Base-by-base conservation (phyloP, 225 moss, liverwort and hornwort species). In the Thuidium tamariscinum region DNA sequence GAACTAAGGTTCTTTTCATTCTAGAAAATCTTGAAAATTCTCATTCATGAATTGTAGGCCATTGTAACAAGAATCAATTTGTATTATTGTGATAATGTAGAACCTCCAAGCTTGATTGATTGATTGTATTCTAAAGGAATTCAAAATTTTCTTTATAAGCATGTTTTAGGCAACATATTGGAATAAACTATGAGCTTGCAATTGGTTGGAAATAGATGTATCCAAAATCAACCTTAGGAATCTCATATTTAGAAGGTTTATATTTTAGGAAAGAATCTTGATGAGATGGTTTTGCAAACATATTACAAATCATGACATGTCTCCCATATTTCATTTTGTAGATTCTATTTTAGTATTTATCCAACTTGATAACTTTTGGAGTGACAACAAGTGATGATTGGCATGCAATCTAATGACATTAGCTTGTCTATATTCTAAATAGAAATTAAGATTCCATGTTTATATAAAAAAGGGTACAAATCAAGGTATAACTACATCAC, bases 271-370 rank as follows among this genome's bases (percentile, higher is more conserved):
- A 4, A 39, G 9, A 41, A 0, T 41, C 8, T 26, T 46, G 2
- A 20, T 73, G 20, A 2, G 4, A 73, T 73, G 19, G 32, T 49
- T 32, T 73, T 48, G 30, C 2, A 48, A 19, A 19, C 0, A 11
- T 19, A 4, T 19, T 48, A 48, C 5, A 30, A 18, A 6, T 16
- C 1, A 16, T 15, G 3, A 70, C 42, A 42, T 42, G 5, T 42
- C 27, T 42, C 26, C 0, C n/a, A n/a, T n/a, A n/a, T 44, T 0
- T 42, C 1, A 5, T 19, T 2, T 73, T 1, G 6, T 30, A 11
- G 16, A 18, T 30, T 73, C 18, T 19, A 48, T 2, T 48, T 48
- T 7, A 32, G 5, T 73, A 73, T 48, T 32, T 32, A 32, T 48
- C 49, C 19, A 11, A 49, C 32, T 32, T 48, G 2, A 11, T 32